phyloP scores from a whole-genome alignment of 2,329 filamentous ascomycete species.

The Calonectria multiphialidica region DNA sequence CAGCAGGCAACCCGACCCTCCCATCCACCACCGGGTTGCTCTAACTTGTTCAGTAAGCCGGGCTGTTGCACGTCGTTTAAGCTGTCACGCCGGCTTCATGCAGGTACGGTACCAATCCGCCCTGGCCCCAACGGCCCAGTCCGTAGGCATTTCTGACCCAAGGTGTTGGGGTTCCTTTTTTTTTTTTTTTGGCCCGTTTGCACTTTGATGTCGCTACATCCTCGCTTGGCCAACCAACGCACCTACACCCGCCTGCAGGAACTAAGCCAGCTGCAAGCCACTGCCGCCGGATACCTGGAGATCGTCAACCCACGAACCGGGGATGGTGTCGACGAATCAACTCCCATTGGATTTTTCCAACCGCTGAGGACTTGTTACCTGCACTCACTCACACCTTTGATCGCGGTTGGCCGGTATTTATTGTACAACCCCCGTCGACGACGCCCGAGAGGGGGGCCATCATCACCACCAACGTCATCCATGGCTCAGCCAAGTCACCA shows the following conservation, averaged over 20 bases:
- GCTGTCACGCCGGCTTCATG: constrained; percentile 9
- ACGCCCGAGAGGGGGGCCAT: background rate
- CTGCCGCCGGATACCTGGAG: background rate
- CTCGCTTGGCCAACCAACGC: background rate
- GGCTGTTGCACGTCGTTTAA: background rate
- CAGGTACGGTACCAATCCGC: constrained; percentile 22
- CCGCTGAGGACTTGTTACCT: background rate
- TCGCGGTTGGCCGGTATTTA: background rate
- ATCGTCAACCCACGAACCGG: background rate
- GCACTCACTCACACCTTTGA: background rate
- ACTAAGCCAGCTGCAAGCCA: background rate
- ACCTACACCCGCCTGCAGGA: background rate
- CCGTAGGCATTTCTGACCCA: background rate
- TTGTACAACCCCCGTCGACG: background rate
- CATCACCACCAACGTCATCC: background rate
- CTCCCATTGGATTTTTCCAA: background rate
- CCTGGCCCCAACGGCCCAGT: background rate
- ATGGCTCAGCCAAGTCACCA: constrained; percentile 20
- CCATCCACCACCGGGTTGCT: background rate
- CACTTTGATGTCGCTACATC: background rate
- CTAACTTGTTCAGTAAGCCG: background rate
- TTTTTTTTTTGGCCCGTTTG: background rate
- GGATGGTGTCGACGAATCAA: background rate
- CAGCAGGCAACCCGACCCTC: background rate
- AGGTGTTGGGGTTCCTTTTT: background rate